Evolutionary conservation across 352 stramenopile genomes (phyloP).

Genomic region (Pythium plurisporium): DNA sequence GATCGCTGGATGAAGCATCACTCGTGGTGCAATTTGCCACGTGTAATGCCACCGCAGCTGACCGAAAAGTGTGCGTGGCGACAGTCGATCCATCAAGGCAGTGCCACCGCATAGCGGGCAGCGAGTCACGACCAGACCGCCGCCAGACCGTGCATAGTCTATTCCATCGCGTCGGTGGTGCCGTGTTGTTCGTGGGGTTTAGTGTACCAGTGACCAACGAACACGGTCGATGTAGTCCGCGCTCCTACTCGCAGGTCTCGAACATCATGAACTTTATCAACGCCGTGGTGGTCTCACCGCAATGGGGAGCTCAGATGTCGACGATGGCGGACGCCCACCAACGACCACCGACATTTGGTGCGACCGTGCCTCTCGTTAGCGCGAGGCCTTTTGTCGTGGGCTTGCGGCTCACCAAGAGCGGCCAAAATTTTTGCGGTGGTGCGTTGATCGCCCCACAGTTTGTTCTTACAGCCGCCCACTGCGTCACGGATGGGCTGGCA

Average conservation of each 20-base stretch:
- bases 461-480: constrained; percentile 44
- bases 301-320: too few relatives aligned
- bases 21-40: constrained; percentile 3
- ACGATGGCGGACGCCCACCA: too few relatives aligned
- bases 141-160: background rate
- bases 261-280: constrained; percentile 25
- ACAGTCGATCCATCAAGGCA: background rate
- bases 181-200: constrained; percentile 15
- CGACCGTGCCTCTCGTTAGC: constrained; percentile 27
- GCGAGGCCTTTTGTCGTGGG: constrained; percentile 19
- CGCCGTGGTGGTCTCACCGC: constrained; percentile 10
- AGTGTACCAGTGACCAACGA: background rate
- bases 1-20: background rate
- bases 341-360: too few relatives aligned
- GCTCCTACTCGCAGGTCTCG: constrained; percentile 6
- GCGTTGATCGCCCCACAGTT: constrained; percentile 33
- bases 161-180: constrained; percentile 9
- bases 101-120: background rate
- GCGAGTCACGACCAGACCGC: background rate
- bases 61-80: constrained; percentile 3
- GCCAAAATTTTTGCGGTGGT: constrained; percentile 39
- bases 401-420: constrained; percentile 23
- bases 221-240: background rate
- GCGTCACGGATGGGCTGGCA: constrained; percentile 26
- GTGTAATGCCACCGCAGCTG: background rate